A percentile compares a stretch with the other conserved stretches of the same genome.
phyloP scores from a whole-genome alignment of 176 grass and related monocot genomes.

The Tuctoria greenei region DNA sequence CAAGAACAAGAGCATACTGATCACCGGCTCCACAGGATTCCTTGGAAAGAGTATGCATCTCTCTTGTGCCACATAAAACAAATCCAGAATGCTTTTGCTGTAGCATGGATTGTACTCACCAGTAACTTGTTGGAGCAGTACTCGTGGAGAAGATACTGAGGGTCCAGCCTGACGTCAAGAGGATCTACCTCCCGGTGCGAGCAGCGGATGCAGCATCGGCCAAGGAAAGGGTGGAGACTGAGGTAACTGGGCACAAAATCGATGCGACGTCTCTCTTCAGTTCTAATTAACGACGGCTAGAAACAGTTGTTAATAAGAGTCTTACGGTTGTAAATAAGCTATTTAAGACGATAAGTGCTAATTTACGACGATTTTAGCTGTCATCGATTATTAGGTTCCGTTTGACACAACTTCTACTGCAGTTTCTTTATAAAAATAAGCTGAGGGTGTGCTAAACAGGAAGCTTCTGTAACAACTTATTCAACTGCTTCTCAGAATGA shows the following conservation, averaged over 20 bases:
- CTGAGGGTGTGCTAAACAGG: too few relatives aligned
- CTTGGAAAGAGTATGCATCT: constrained; percentile 67
- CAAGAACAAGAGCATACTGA: constrained; percentile 73
- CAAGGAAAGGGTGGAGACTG: constrained; percentile 56
- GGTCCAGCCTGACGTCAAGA: constrained; percentile 79
- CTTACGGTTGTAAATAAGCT: too few relatives aligned
- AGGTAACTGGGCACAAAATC: constrained; percentile 43
- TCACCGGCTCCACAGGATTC: constrained; percentile 88
- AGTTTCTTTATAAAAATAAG: too few relatives aligned
- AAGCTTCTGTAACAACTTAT: too few relatives aligned
- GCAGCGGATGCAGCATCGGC: constrained; percentile 47
- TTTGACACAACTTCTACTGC: too few relatives aligned
- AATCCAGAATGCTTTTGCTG: background rate
- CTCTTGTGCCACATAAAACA: background rate
- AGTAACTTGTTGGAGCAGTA: constrained; percentile 33
- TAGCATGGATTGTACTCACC: constrained; percentile 1
- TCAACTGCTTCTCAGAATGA: too few relatives aligned
- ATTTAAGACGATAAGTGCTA: too few relatives aligned
- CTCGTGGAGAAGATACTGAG: constrained; percentile 91
- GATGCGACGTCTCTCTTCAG: background rate
- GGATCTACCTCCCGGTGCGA: constrained; percentile 77
- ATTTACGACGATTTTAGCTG: too few relatives aligned
- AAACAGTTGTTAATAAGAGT: too few relatives aligned
- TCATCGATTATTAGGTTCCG: too few relatives aligned
- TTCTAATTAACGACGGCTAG: too few relatives aligned